Percentiles rank a stretch among this genome's conserved stretches.
phyloP scores from a whole-genome alignment of 176 grass and related monocot genomes.

The Zoysia japonica region DNA sequence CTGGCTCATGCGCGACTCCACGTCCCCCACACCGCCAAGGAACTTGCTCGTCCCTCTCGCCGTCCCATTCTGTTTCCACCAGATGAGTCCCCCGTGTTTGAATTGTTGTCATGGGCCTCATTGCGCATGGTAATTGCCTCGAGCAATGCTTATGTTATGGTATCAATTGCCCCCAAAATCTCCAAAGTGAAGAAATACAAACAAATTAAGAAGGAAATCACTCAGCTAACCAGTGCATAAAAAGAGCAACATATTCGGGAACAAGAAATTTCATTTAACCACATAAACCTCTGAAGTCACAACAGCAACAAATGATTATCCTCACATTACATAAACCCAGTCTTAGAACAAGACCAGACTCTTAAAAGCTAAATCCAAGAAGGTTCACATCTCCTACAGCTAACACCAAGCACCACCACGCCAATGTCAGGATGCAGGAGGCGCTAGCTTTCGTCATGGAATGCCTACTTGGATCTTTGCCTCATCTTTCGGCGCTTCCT shows the following conservation, averaged over 20 bases:
- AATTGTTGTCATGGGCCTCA: no score
- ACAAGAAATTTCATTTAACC: not conserved
- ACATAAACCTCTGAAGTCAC: constrained; percentile 6
- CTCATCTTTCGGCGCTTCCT: constrained; percentile 93
- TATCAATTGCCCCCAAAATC: no score
- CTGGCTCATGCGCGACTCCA: constrained; percentile 53
- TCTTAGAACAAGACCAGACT: constrained; percentile 1
- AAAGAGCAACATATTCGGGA: not conserved
- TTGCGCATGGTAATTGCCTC: no score
- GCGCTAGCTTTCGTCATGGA: not conserved
- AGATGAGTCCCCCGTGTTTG: no score
- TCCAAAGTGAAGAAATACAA: no score
- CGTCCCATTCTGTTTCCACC: no score
- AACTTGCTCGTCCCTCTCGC: no score
- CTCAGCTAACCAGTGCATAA: not conserved
- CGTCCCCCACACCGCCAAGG: not conserved
- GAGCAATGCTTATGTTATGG: no score
- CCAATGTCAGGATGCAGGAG: not conserved
- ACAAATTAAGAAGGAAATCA: no score
- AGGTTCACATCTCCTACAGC: not conserved
- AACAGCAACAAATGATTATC: constrained; percentile 19
- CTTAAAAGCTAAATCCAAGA: not conserved
- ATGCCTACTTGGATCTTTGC: constrained; percentile 70
- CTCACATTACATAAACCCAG: constrained; percentile 28
- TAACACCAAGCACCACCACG: not conserved